phyloP scores from a whole-genome alignment of 495 filamentous ascomycete genomes.

The Corynascus novoguineensis region DNA sequence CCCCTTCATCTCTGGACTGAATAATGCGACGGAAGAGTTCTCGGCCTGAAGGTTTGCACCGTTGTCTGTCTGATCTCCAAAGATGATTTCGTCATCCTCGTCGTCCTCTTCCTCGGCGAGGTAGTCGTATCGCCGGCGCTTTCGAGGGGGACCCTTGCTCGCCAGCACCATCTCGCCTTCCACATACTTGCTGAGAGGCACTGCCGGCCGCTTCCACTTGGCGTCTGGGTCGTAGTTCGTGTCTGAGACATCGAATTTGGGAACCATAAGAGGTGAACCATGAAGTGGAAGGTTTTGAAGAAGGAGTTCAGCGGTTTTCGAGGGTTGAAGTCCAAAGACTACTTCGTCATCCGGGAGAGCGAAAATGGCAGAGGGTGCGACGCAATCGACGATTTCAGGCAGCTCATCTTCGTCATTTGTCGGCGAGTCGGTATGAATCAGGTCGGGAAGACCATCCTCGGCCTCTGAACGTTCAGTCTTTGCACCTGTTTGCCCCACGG shows the following conservation, averaged over 20 bases:
- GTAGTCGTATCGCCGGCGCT: slow-evolving; percentile 75
- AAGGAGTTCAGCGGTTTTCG: slow-evolving; percentile 72
- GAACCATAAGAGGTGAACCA: slow-evolving; percentile 55
- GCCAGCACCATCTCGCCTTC: slow-evolving; percentile 70
- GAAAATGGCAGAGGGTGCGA: slow-evolving; percentile 73
- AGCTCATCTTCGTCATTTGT: slow-evolving; percentile 44
- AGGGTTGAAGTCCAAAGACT: slow-evolving; percentile 69
- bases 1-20: slow-evolving; percentile 81
- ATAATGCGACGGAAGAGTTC: slow-evolving; percentile 75
- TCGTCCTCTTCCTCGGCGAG: slow-evolving; percentile 53
- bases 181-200: slow-evolving; percentile 83
- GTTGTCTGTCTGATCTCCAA: slow-evolving; percentile 39
- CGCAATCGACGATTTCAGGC: slow-evolving; percentile 38
- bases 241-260: slow-evolving; percentile 48
- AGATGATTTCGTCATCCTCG: slow-evolving; percentile 44
- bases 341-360: slow-evolving; percentile 75
- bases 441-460: slow-evolving; percentile 55
- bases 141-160: slow-evolving; percentile 61
- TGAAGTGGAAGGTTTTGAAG: slow-evolving; percentile 80
- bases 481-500: slow-evolving; percentile 22
- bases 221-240: slow-evolving; percentile 59
- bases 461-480: slow-evolving; percentile 24
- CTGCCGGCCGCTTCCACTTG: slow-evolving; percentile 66
- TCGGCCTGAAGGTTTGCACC: slow-evolving; percentile 55
- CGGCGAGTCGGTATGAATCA: slow-evolving; percentile 53